Evolutionary conservation across 345 rosid species (phyloP), one percentile per base, ranked within the genome.

Genomic region (Populus davidiana): DNA sequence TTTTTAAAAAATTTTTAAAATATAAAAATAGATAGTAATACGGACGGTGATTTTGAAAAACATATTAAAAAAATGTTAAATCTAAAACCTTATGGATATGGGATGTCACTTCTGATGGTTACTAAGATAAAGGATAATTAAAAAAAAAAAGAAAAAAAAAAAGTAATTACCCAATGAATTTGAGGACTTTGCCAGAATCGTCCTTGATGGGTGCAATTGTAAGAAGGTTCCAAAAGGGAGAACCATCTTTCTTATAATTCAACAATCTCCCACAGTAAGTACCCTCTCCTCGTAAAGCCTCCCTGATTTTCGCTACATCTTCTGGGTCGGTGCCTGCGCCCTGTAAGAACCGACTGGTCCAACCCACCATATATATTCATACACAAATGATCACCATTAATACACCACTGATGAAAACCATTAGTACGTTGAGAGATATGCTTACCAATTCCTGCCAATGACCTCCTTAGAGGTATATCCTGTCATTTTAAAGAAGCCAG

Each of bases 401-500:
- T 38, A 38, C 41, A 38, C 41, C 41, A 38, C 41, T 38, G 8
- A 6, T 38, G 7, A 38, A 6, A 38, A 7, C 8, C 41, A 6
- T 38, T 6, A 38, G 41, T 38, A 38, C 9, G 1, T 38, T 38
- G 8, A 6, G 7, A 6, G 7, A 4, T 20, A 49, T 31, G 3
- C 41, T 75, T 93, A 93, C 99, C 99, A 87, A 80, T 95, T 95
- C 87, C 99, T 87, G 83, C 99, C 99, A 17, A 95, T 63, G 80
- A 93, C 99, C 76, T 95, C 99, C 78, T 82, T 95, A 8, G 99
- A 91, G 47, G 97, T 90, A 86, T 92, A 95, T 8, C 99, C 99
- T 0, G 99, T 95, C 99, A 95, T 95, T 68, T 86, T 95, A 82
- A 95, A 95, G 85, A 95, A 95, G 31, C 99, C 99, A 59, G 96